phyloP scores from a whole-genome alignment of 805 yeast genomes.

The Candida dajiaensis region DNA sequence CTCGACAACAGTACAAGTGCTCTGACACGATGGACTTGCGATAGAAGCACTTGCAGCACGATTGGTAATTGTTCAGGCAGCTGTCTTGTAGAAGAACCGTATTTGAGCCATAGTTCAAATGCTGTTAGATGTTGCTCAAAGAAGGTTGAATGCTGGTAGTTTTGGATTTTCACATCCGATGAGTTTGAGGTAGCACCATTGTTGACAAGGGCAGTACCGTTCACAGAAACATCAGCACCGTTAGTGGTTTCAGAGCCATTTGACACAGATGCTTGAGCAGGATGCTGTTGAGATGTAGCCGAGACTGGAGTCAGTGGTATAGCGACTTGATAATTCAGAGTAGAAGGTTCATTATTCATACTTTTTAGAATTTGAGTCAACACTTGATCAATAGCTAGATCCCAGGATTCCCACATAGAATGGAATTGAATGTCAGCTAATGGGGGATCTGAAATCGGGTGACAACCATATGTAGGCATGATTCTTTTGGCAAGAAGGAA shows the following conservation, averaged over 20 bases:
- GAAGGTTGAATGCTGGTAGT: conserved; percentile 86
- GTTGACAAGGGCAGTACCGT: background rate
- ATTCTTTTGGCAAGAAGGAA: conserved; percentile 87
- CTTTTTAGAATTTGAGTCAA: conserved; percentile 59
- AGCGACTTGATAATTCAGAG: conserved; percentile 2
- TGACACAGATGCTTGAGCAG: conserved; percentile 2
- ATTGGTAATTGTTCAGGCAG: conserved; percentile 94
- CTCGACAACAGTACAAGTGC: conserved; percentile 80
- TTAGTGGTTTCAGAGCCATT: background rate
- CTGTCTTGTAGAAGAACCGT: conserved; percentile 74
- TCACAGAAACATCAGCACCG: no score
- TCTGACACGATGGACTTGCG: conserved; percentile 89
- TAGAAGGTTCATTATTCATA: conserved; percentile 28
- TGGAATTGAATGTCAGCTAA: conserved; percentile 82
- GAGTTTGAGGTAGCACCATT: conserved; percentile 16
- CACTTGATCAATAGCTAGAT: conserved; percentile 92
- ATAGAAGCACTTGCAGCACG: conserved; percentile 82
- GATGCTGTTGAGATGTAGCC: background rate
- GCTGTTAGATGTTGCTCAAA: conserved; percentile 96
- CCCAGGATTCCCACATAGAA: conserved; percentile 98
- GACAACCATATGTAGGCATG: conserved; percentile 90
- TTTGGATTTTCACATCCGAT: conserved; percentile 27
- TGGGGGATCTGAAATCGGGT: conserved; percentile 91
- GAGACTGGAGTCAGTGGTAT: background rate
- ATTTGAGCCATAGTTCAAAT: conserved; percentile 92